Evolutionary conservation across 306 rosid genomes (phyloP).

Genomic region (Mucuna pruriens): DNA sequence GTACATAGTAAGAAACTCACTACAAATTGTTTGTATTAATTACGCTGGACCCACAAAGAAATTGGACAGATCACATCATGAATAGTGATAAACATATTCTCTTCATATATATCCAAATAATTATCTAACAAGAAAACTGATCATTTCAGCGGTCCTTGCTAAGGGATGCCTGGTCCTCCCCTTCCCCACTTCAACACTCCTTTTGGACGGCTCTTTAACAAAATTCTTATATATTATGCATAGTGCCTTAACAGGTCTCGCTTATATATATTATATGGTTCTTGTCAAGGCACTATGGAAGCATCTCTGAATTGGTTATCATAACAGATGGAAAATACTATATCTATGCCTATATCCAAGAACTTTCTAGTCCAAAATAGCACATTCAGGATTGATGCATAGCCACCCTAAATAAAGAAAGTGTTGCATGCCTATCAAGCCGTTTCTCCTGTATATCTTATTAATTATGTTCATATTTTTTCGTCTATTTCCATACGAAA

Average conservation of each 20-base stretch:
- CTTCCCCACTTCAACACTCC: not conserved
- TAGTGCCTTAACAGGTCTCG: not conserved
- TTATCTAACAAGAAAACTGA: slow-evolving; percentile 15
- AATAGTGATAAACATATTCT: not conserved
- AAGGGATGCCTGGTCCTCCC: slow-evolving; percentile 30
- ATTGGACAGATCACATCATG: not conserved
- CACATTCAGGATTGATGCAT: too few relatives aligned
- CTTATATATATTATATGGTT: not conserved
- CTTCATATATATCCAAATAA: not conserved
- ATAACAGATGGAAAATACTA: not conserved
- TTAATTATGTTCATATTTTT: too few relatives aligned
- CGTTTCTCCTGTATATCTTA: too few relatives aligned
- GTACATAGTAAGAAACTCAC: not conserved
- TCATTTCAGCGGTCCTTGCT: slow-evolving; percentile 17
- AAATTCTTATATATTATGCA: slow-evolving; percentile 6
- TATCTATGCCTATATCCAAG: too few relatives aligned
- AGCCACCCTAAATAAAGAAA: too few relatives aligned
- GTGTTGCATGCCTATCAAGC: too few relatives aligned
- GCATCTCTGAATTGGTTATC: slow-evolving; percentile 17
- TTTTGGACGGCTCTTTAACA: not conserved
- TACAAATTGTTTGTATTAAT: not conserved
- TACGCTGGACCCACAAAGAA: not conserved
- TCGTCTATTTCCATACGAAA: too few relatives aligned
- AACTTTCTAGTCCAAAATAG: too few relatives aligned
- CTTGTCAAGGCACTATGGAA: not conserved